Evolutionary conservation across 352 stramenopile species (phyloP).

Genomic region (Phytophthora pini): DNA sequence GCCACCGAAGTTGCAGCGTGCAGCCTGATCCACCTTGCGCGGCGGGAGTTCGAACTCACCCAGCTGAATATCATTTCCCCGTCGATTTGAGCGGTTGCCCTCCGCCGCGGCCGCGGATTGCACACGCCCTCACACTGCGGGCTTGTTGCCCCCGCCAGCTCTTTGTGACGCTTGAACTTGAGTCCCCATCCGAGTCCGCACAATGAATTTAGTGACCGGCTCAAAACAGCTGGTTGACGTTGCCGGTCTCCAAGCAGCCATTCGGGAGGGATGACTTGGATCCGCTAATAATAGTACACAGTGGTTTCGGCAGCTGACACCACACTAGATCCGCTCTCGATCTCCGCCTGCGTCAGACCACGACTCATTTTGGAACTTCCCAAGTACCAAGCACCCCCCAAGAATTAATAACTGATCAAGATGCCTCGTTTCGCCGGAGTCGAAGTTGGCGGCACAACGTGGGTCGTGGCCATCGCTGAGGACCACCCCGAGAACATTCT

Average conservation of each 20-base stretch:
- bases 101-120: background rate
- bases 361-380: slow-evolving; percentile 21
- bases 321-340: background rate
- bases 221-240: slow-evolving; percentile 34
- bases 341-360: background rate
- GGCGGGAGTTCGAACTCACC: slow-evolving; percentile 14
- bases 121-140: too few species aligned
- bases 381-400: slow-evolving; percentile 11
- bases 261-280: slow-evolving; percentile 15
- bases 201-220: slow-evolving; percentile 10
- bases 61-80: slow-evolving; percentile 17
- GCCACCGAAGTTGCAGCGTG: background rate
- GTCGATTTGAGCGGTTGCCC: slow-evolving; percentile 20
- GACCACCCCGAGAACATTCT: slow-evolving; percentile 90
- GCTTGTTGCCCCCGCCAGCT: slow-evolving; percentile 1
- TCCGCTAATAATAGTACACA: background rate
- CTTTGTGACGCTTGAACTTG: slow-evolving; percentile 36
- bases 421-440: slow-evolving; percentile 63
- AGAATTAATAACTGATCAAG: slow-evolving; percentile 9
- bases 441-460: slow-evolving; percentile 96
- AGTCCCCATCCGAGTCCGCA: slow-evolving; percentile 22
- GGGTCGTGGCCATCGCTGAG: slow-evolving; percentile 92
- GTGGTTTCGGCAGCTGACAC: slow-evolving; percentile 2
- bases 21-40: slow-evolving; percentile 1
- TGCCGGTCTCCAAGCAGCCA: slow-evolving; percentile 20